phyloP scores from a whole-genome alignment of 1,284 basidiomycete genomes.

The Tranzscheliella williamsii region DNA sequence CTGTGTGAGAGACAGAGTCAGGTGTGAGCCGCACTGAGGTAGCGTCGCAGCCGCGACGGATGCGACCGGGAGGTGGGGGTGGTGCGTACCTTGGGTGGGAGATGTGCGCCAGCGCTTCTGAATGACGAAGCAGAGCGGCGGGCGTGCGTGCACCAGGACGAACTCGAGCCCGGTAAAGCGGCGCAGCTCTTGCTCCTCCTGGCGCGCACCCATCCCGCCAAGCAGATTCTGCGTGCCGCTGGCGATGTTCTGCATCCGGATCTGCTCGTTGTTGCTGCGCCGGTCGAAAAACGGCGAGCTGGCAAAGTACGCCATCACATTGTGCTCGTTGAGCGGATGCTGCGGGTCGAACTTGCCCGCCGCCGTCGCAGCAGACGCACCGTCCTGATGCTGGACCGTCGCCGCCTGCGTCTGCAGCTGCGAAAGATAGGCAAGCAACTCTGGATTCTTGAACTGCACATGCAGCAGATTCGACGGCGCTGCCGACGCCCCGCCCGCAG shows the following conservation, averaged over 20 bases:
- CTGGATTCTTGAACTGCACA: conserved; percentile 54
- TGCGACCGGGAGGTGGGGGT: too few relatives aligned
- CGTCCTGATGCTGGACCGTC: neutral
- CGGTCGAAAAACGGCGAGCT: conserved; percentile 56
- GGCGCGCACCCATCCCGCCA: conserved; percentile 4
- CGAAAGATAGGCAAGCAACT: conserved; percentile 45
- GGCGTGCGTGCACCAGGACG: conserved; percentile 41
- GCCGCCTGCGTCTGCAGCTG: conserved; percentile 25
- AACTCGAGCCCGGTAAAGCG: conserved; percentile 55
- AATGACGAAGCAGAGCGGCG: conserved; percentile 47
- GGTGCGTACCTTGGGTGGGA: conserved; percentile 11
- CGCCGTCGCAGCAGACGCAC: neutral
- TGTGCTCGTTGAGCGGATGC: conserved; percentile 39
- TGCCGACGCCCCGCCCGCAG: conserved; percentile 1
- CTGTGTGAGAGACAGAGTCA: too few relatives aligned
- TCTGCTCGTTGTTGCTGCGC: conserved; percentile 55
- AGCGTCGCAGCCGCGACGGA: too few relatives aligned
- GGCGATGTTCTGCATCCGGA: conserved; percentile 58
- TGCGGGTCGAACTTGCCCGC: conserved; percentile 5
- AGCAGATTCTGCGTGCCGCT: conserved; percentile 11
- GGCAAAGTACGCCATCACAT: conserved; percentile 54
- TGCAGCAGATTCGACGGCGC: conserved; percentile 37
- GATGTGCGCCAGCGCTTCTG: conserved; percentile 43
- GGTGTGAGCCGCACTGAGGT: too few relatives aligned
- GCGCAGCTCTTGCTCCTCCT: conserved; percentile 44